Evolutionary conservation across 2,329 filamentous ascomycete genomes (phyloP).

Genomic region (Thermoascus crustaceus): DNA sequence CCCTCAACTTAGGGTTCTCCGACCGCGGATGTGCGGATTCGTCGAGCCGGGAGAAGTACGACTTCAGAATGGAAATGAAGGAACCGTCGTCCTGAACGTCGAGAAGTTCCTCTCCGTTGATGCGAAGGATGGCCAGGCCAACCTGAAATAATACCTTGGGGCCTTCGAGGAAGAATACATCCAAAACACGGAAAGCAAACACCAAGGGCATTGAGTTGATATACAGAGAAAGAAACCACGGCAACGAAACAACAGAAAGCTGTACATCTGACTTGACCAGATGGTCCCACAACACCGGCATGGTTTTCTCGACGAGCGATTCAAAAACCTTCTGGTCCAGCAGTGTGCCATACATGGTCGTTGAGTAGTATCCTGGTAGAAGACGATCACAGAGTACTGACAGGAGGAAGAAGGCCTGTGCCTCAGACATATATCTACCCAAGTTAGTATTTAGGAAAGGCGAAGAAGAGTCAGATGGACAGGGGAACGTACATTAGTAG

Average conservation of each 20-base stretch:
- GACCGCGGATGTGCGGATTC: constrained; percentile 94
- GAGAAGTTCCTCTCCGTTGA: constrained; percentile 91
- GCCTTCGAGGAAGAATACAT: constrained; percentile 97
- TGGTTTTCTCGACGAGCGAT: constrained; percentile 94
- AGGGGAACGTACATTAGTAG: constrained; percentile 62
- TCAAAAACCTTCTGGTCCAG: constrained; percentile 97
- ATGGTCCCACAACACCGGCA: constrained; percentile 97
- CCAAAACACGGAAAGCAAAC: constrained; percentile 90
- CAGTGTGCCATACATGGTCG: constrained; percentile 97
- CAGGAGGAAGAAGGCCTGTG: constrained; percentile 90
- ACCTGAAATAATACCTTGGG: constrained; percentile 97
- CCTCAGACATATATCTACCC: constrained; percentile 79
- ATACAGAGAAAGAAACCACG: constrained; percentile 96
- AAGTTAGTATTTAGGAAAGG: constrained; percentile 12
- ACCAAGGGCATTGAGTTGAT: constrained; percentile 99
- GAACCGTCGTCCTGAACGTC: constrained; percentile 91
- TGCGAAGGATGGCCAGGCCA: constrained; percentile 87
- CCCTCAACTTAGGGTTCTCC: constrained; percentile 86
- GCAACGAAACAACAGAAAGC: constrained; percentile 89
- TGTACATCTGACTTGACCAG: constrained; percentile 96
- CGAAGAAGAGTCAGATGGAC: background rate
- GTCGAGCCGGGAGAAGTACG: constrained; percentile 86
- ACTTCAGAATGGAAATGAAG: constrained; percentile 92
- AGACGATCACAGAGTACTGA: constrained; percentile 87
- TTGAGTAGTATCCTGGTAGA: constrained; percentile 94